Base-by-base conservation (phyloP, 1,284 basidiomycete genomes). In the Trichosporon faecale region DNA sequence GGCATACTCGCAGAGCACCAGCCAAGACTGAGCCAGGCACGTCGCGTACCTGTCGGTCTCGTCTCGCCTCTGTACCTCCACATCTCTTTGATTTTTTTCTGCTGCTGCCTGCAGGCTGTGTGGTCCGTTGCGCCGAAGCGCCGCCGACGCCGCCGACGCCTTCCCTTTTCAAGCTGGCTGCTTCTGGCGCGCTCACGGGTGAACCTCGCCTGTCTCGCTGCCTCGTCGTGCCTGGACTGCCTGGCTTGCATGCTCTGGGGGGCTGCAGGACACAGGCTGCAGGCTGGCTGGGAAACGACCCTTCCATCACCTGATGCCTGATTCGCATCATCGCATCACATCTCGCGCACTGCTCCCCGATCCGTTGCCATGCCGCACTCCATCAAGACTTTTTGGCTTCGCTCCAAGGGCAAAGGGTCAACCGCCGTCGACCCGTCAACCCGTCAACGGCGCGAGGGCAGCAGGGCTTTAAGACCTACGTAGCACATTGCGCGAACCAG, bases 31-130 rank as follows among this genome's bases (percentile, higher is more conserved):
- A 46, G 21, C 18, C 49, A 52, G 49, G 49, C 49, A 52, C 49
- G 49, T 52, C 49, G 49, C 49, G 49, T 52, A 52, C 49, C 49
- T 52, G 49, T 52, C 49, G 49, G 49, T 52, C 49, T 52, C 49
- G 49, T 18, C 49, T 52, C n/a, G 23, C 21, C 23, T 18, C 49
- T 9, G 11, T 8, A 21, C 21, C 49, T 25, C 49, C 23, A 21
- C 49, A 46, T 21, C 44, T 6, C 18, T 46, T 25, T 52, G 49
- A 18, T 52, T 52, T 52, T 52, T 52, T 52, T 25, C 21, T 25
- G 21, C 49, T n/a, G 49, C 7, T 52, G n/a, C 49, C 25, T n/a
- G n/a, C n/a, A n/a, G n/a, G n/a, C n/a, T n/a, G n/a, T n/a, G n/a
- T n/a, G n/a, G 23, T 52, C 49, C n/a, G 49, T 52, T 52, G 49